Evolutionary conservation across 108 stramenopile genomes (phyloP).

Genomic region (Nitzschia sp.): DNA sequence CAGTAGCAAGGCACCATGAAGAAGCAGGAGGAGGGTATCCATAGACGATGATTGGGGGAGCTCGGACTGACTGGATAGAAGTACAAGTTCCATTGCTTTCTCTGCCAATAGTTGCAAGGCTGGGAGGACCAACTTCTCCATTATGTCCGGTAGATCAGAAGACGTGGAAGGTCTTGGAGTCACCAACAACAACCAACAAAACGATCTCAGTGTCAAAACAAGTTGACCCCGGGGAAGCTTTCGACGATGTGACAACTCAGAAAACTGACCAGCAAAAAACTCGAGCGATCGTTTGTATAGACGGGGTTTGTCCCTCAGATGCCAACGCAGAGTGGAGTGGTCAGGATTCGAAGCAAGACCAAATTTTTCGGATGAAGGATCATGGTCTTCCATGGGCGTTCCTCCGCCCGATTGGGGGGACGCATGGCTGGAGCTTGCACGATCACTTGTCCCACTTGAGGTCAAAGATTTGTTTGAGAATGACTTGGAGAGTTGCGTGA

Average conservation of each 20-base stretch:
- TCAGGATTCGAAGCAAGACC: background rate
- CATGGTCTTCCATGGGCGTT: background rate
- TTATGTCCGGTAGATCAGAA: background rate
- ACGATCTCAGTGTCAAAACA: slow-evolving; percentile 7
- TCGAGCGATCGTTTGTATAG: background rate
- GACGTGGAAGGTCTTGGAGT: background rate
- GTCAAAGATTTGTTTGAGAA: background rate
- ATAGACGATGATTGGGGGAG: background rate
- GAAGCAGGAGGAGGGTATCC: background rate
- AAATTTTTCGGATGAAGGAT: background rate
- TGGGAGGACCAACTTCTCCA: background rate
- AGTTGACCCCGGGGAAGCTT: slow-evolving; percentile 15
- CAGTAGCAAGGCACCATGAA: background rate
- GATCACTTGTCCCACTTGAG: background rate
- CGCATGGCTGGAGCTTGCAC: background rate
- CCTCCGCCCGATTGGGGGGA: background rate
- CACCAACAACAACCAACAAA: slow-evolving; percentile 11
- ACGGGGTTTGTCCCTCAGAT: background rate
- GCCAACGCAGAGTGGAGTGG: background rate
- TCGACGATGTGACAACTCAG: background rate
- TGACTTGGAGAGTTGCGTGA: background rate
- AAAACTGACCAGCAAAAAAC: slow-evolving; percentile 2
- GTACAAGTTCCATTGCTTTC: background rate
- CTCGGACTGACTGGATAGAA: background rate
- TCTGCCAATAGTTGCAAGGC: slow-evolving; percentile 1